Conservation (phyloP, 257 asterid species). For the Paulownia fortunei region DNA sequence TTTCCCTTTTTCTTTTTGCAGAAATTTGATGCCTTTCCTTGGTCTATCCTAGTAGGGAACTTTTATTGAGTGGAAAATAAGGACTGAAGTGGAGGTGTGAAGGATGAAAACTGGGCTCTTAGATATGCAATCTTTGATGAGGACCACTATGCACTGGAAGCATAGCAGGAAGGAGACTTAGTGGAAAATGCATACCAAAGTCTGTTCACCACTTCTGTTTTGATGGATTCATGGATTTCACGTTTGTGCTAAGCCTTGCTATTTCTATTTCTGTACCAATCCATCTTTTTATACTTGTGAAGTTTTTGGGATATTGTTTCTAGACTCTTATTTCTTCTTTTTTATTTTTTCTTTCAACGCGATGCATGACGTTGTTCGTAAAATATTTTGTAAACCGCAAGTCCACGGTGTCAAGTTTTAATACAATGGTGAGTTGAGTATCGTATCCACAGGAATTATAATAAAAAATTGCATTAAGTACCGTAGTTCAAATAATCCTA, state of each 20-base stretch:
- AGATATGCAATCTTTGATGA: slow-evolving; percentile 3
- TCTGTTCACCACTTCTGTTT: background rate
- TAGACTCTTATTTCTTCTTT: too few species aligned
- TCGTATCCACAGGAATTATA: too few species aligned
- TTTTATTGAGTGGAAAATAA: background rate
- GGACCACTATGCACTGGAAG: slow-evolving; percentile 18
- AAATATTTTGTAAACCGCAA: too few species aligned
- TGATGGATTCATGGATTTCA: background rate
- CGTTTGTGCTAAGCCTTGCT: background rate
- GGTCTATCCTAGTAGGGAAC: background rate
- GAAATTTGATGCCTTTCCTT: background rate
- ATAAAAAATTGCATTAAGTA: too few species aligned
- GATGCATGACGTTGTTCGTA: too few species aligned
- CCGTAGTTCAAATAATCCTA: too few species aligned
- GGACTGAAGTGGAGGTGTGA: background rate
- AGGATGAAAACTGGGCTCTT: background rate
- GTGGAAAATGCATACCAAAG: background rate
- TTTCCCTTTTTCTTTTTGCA: background rate
- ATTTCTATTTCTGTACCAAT: background rate
- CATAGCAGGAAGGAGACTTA: background rate
- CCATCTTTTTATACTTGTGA: background rate
- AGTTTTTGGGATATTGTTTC: background rate
- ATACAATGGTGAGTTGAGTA: too few species aligned
- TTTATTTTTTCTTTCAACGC: too few species aligned
- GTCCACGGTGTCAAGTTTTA: too few species aligned